Evolutionary conservation across 495 filamentous ascomycete genomes (phyloP).

Genomic region (Chaetomium tenue): DNA sequence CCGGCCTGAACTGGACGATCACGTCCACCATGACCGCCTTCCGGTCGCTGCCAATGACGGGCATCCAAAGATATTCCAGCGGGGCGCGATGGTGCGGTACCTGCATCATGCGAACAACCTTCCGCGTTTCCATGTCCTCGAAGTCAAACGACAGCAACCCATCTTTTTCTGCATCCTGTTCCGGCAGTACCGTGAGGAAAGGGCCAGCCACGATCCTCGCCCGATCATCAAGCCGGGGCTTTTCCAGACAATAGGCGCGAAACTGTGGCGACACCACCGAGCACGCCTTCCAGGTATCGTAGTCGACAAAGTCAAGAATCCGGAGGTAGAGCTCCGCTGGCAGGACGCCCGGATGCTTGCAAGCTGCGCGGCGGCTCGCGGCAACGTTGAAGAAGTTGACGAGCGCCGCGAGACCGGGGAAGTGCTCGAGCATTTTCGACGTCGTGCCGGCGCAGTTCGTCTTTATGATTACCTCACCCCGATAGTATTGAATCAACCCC

Average conservation of each 20-base stretch:
- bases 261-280: neutral
- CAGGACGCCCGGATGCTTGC: neutral
- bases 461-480: too few relatives aligned
- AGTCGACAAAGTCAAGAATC: neutral
- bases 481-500: too few relatives aligned
- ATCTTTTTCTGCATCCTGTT: too few relatives aligned
- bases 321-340: neutral
- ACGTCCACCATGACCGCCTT: neutral
- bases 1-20: neutral
- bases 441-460: too few relatives aligned
- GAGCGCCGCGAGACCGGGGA: neutral
- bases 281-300: neutral
- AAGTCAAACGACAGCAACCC: neutral
- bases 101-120: too few relatives aligned
- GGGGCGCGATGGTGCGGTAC: too few relatives aligned
- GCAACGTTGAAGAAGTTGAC: slow-evolving; percentile 4
- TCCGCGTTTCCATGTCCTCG: neutral
- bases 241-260: neutral
- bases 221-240: neutral
- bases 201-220: neutral
- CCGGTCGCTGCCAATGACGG: neutral
- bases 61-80: neutral
- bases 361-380: neutral
- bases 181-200: neutral
- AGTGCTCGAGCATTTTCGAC: too few relatives aligned